Conservation (phyloP, 2,329 filamentous ascomycete species). For the Hypoxylon sp. region DNA sequence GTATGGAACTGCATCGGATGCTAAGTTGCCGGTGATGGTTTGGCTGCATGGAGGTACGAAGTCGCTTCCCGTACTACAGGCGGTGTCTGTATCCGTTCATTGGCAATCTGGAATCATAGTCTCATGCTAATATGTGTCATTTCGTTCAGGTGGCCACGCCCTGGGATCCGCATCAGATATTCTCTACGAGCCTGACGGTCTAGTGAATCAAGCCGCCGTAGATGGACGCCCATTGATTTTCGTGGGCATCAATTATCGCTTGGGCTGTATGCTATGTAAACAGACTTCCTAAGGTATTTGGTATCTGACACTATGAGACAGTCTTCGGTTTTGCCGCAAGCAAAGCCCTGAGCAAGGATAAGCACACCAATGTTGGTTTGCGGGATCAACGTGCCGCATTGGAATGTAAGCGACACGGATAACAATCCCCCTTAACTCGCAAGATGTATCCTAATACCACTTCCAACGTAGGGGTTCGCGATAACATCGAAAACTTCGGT, state of each 20-base stretch:
- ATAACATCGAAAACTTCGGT: slow-evolving; percentile 33
- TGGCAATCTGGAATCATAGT: no score
- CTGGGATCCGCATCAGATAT: slow-evolving; percentile 39
- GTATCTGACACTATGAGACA: no score
- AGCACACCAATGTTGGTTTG: slow-evolving; percentile 44
- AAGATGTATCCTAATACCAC: no score
- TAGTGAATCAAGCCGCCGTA: slow-evolving; percentile 34
- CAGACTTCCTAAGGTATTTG: no score
- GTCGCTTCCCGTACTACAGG: neutral
- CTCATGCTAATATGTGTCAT: no score
- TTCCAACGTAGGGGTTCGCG: slow-evolving; percentile 30
- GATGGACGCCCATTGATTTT: slow-evolving; percentile 38
- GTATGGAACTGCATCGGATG: slow-evolving; percentile 5
- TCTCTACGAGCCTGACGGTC: slow-evolving; percentile 38
- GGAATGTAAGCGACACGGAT: slow-evolving; percentile 38
- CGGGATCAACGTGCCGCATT: slow-evolving; percentile 46
- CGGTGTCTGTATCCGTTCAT: no score
- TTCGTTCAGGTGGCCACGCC: slow-evolving; percentile 35
- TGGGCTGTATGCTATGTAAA: slow-evolving; percentile 36
- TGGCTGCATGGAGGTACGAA: slow-evolving; percentile 40
- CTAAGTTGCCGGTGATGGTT: slow-evolving; percentile 39
- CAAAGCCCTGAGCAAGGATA: slow-evolving; percentile 33
- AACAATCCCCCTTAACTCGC: neutral
- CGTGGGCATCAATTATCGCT: slow-evolving; percentile 40
- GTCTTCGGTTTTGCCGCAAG: slow-evolving; percentile 42